phyloP scores from a whole-genome alignment of 768 basidiomycete species.

The Cystofilobasidium macerans region DNA sequence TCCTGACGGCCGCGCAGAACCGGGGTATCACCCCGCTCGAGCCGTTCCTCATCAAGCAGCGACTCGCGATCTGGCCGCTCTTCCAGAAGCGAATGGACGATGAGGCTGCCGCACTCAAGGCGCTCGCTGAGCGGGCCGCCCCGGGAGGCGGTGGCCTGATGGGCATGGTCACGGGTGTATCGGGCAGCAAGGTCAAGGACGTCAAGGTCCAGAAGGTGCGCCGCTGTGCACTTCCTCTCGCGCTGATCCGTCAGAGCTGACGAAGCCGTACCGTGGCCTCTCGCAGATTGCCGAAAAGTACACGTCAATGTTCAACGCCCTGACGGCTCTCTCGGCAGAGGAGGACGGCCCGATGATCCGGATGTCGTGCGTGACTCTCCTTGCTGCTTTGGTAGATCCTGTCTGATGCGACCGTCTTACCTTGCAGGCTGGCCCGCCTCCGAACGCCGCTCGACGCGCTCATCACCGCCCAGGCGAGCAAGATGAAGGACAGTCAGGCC shows the following conservation, averaged over 20 bases:
- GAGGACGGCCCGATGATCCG: constrained; percentile 95
- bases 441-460: constrained; percentile 72
- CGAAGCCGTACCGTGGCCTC: background rate
- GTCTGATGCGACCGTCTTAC: background rate
- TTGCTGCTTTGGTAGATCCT: background rate
- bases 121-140: constrained; percentile 59
- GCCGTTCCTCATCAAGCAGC: constrained; percentile 64
- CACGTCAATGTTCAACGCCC: constrained; percentile 64
- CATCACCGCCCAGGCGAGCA: constrained; percentile 59
- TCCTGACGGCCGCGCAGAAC: constrained; percentile 44
- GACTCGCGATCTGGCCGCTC: constrained; percentile 81
- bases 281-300: constrained; percentile 64
- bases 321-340: constrained; percentile 66
- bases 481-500: constrained; percentile 50
- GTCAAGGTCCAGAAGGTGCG: constrained; percentile 52
- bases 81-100: constrained; percentile 83
- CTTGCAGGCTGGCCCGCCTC: constrained; percentile 61
- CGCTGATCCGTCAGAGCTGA: constrained; percentile 1
- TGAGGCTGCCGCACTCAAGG: constrained; percentile 70
- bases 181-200: constrained; percentile 61
- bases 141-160: constrained; percentile 25
- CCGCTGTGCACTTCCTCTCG: no score
- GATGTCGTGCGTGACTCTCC: constrained; percentile 55
- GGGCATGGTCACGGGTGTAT: constrained; percentile 46
- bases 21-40: constrained; percentile 71